Evolutionary conservation across 441 rosid genomes (phyloP).

Genomic region (Brassica balearica): DNA sequence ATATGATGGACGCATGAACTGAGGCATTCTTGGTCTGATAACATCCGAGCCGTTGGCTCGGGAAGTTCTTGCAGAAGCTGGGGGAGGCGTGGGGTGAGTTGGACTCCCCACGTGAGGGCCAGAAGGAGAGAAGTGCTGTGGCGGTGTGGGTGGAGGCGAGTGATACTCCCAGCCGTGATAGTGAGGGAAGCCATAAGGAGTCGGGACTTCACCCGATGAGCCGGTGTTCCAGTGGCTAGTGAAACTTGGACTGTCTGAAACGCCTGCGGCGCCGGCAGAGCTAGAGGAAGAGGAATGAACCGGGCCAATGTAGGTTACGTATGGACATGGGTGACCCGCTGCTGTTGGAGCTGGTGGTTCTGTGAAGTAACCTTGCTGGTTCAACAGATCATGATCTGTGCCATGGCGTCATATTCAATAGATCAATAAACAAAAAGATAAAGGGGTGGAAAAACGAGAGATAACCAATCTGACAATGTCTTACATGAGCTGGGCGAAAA

Average conservation of each 20-base stretch:
- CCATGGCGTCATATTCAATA: conserved; percentile 33
- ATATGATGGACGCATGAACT: conserved; percentile 75
- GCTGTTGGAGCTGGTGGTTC: conserved; percentile 74
- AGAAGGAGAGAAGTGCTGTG: conserved; percentile 62
- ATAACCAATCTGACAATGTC: too few relatives aligned
- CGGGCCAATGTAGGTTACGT: conserved; percentile 86
- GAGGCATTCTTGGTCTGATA: conserved; percentile 79
- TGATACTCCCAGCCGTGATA: conserved; percentile 90
- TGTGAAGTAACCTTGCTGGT: conserved; percentile 77
- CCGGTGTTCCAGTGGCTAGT: conserved; percentile 74
- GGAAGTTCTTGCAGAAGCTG: conserved; percentile 62
- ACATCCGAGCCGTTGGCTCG: conserved; percentile 64
- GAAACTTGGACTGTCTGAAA: conserved; percentile 75
- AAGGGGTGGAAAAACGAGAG: conserved; percentile 7
- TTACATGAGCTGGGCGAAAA: conserved; percentile 83
- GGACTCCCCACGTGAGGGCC: conserved; percentile 57
- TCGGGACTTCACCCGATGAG: conserved; percentile 70
- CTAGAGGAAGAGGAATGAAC: conserved; percentile 82
- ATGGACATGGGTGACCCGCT: conserved; percentile 85
- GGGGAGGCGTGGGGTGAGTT: conserved; percentile 69
- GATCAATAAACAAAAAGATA: conserved; percentile 13
- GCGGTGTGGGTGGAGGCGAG: conserved; percentile 50
- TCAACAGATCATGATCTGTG: conserved; percentile 87
- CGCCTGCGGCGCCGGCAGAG: conserved; percentile 61
- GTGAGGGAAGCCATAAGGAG: conserved; percentile 78